Percentiles rank a stretch among this genome's conserved stretches.
Evolutionary conservation across 495 filamentous ascomycete genomes (phyloP).

Genomic region (Rusavskia elegans): DNA sequence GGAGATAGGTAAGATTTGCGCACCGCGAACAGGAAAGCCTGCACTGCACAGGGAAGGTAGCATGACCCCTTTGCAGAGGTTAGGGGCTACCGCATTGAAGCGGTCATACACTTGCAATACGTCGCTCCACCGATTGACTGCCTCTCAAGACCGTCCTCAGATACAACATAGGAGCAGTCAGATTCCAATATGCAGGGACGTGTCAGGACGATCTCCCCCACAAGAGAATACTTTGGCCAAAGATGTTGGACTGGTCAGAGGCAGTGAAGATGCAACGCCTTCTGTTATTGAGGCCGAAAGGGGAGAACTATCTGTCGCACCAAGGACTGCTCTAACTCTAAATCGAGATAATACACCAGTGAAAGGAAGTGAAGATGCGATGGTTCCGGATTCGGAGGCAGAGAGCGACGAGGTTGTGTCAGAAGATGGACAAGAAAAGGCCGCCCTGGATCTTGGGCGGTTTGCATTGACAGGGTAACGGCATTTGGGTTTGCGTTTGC

Average conservation of each 20-base stretch:
- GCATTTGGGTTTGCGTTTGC: too few species aligned
- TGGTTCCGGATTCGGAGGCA: conserved; percentile 55
- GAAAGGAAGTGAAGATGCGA: conserved; percentile 61
- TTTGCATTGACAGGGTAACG: conserved; percentile 5
- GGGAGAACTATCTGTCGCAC: too few species aligned
- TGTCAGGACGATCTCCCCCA: too few species aligned
- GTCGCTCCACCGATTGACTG: conserved; percentile 22
- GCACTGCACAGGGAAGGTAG: conserved; percentile 14
- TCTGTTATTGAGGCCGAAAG: too few species aligned
- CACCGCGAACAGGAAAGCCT: conserved; percentile 5
- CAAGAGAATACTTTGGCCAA: too few species aligned
- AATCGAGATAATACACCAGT: background rate
- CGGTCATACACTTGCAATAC: conserved; percentile 22
- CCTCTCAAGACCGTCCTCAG: conserved; percentile 6
- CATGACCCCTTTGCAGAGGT: conserved; percentile 31
- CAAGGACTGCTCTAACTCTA: background rate
- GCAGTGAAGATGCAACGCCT: too few species aligned
- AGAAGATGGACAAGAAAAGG: background rate
- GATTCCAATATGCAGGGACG: too few species aligned
- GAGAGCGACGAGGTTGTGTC: conserved; percentile 26
- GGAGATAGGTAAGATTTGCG: background rate
- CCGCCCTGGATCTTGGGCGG: conserved; percentile 4
- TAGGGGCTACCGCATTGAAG: conserved; percentile 29
- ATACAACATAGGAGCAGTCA: too few species aligned
- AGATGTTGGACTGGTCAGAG: too few species aligned